phyloP scores from a whole-genome alignment of 2,329 filamentous ascomycete species.

The Peltaster fructicola region DNA sequence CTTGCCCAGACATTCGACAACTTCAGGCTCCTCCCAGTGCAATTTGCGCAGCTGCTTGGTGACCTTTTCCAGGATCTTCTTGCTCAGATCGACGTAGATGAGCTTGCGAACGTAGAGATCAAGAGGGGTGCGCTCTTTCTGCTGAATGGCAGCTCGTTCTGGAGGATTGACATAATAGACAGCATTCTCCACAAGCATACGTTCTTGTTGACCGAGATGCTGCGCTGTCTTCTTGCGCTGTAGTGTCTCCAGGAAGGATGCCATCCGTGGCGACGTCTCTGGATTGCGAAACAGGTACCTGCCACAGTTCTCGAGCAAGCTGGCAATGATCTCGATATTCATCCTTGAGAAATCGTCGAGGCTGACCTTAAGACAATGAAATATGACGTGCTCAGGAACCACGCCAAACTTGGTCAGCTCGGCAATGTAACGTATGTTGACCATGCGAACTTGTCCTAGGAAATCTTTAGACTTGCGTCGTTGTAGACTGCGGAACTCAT shows the following conservation, averaged over 20 bases:
- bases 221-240: conserved; percentile 92
- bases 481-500: conserved; percentile 91
- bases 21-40: conserved; percentile 90
- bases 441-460: conserved; percentile 76
- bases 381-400: conserved; percentile 95
- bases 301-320: conserved; percentile 88
- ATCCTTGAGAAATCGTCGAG: conserved; percentile 94
- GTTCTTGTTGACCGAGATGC: conserved; percentile 85
- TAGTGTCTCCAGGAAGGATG: conserved; percentile 80
- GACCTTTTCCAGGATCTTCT: conserved; percentile 83
- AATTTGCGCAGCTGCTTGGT: conserved; percentile 87
- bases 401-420: conserved; percentile 97
- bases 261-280: conserved; percentile 85
- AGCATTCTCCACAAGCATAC: conserved; percentile 96
- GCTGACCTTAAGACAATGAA: conserved; percentile 95
- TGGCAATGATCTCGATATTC: conserved; percentile 98
- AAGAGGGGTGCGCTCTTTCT: conserved; percentile 87
- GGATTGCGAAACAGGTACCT: conserved; percentile 83
- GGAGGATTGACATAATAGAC: conserved; percentile 96
- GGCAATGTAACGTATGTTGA: conserved; percentile 93
- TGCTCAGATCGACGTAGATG: conserved; percentile 84
- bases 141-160: conserved; percentile 79
- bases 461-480: conserved; percentile 97
- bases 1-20: conserved; percentile 64
- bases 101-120: conserved; percentile 87